These are phyloP conservation scores for Celoporthe dispersa DNA, from an alignment of 2,329 filamentous ascomycete genomes.

Conservation along the genomic window DNA sequence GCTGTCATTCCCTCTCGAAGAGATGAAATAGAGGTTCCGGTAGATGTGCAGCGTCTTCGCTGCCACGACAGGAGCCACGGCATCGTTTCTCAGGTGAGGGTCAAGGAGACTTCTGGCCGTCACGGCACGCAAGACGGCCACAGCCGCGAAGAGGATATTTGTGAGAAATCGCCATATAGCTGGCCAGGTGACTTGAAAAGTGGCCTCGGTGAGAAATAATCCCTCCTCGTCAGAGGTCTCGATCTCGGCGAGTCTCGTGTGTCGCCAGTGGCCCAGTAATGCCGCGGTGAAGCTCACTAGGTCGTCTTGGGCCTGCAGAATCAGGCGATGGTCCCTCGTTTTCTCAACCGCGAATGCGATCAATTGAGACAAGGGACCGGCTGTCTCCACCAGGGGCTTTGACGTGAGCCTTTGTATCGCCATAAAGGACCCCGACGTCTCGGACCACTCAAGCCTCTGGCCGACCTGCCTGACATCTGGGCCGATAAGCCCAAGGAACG, in stretches of 20 bases:
- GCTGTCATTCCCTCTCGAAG: slow-evolving; percentile 70
- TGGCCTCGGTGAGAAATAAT: slow-evolving; percentile 65
- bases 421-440: slow-evolving; percentile 62
- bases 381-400: slow-evolving; percentile 65
- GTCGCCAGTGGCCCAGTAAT: slow-evolving; percentile 73
- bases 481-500: slow-evolving; percentile 73
- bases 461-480: slow-evolving; percentile 64
- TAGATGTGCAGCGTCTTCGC: slow-evolving; percentile 74
- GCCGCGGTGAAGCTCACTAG: slow-evolving; percentile 69
- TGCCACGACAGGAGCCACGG: slow-evolving; percentile 65
- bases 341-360: slow-evolving; percentile 67
- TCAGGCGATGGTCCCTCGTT: slow-evolving; percentile 36
- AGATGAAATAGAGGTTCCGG: slow-evolving; percentile 81
- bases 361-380: slow-evolving; percentile 70
- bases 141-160: slow-evolving; percentile 74
- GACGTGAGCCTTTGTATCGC: slow-evolving; percentile 62
- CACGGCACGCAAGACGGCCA: slow-evolving; percentile 75
- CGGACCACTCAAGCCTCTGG: slow-evolving; percentile 68
- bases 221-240: slow-evolving; percentile 68
- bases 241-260: slow-evolving; percentile 73
- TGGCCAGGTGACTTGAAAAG: slow-evolving; percentile 68
- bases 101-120: slow-evolving; percentile 66
- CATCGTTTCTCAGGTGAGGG: slow-evolving; percentile 48
- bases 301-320: slow-evolving; percentile 54
- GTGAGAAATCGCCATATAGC: slow-evolving; percentile 76